Conservation (phyloP, 1,284 basidiomycete genomes). For the Malassezia globosa region DNA sequence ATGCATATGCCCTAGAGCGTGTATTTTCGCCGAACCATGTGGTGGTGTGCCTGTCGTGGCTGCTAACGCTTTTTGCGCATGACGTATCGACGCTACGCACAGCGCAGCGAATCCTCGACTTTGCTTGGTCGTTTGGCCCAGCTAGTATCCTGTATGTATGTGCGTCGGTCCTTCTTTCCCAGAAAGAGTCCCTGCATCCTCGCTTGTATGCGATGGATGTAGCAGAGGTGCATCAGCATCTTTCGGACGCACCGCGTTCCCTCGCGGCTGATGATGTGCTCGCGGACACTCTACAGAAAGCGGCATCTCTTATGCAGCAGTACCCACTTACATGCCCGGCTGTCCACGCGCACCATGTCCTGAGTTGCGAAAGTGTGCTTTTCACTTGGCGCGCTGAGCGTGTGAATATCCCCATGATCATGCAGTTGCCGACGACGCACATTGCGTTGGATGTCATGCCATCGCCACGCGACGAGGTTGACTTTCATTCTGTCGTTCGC, state of each 20-base stretch:
- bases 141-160: constrained; percentile 68
- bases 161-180: constrained; percentile 57
- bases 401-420: neutral
- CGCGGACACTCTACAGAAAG: constrained; percentile 12
- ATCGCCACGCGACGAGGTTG: neutral
- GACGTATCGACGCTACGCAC: constrained; percentile 57
- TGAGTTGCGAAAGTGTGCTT: constrained; percentile 25
- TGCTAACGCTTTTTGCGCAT: constrained; percentile 80
- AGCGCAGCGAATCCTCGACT: constrained; percentile 80
- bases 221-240: constrained; percentile 24
- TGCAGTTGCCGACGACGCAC: neutral
- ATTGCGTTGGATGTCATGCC: constrained; percentile 7
- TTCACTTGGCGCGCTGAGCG: constrained; percentile 20
- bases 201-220: constrained; percentile 20
- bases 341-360: constrained; percentile 17
- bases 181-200: constrained; percentile 3
- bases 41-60: constrained; percentile 72
- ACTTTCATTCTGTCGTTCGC: too few relatives aligned
- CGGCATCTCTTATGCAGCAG: constrained; percentile 11
- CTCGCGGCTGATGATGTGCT: neutral
- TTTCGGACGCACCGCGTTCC: constrained; percentile 12
- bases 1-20: constrained; percentile 58
- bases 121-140: constrained; percentile 68
- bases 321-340: constrained; percentile 12
- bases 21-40: constrained; percentile 54